Base-by-base conservation (phyloP, 768 basidiomycete species). In the Tulasnella sp. region DNA sequence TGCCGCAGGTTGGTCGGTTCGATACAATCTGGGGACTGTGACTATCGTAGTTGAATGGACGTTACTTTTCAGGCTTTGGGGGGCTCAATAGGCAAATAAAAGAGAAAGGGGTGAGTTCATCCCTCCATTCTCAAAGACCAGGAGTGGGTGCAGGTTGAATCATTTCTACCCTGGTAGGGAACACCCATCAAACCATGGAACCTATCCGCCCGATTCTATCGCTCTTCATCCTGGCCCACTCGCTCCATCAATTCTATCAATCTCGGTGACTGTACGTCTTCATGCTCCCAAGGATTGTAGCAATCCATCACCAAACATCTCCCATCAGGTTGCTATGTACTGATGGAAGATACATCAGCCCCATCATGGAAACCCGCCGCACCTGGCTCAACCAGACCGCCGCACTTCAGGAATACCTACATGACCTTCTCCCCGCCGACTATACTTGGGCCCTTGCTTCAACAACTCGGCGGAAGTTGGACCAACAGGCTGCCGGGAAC, bases 401-500 rank as follows among this genome's bases (percentile, higher is more conserved):
- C 56, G 1, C 49, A 59, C 42, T 59, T 21, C 15, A 24, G 45
- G n/a, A 59, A 29, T 23, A 59, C 44, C 45, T 51, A 47, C 45
- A 27, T 59, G 24, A 59, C 56, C 24, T n/a, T 59, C 21, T 49
- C 56, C 30, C 56, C 56, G n/a, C 47, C 56, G 10, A 29, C 27
- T 9, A 19, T 42, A 1, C 21, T 59, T 52, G 21, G 19, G 27
- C 27, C 42, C 15, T 29, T 59, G 9, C 42, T 59, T 23, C 47
- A 49, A 30, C 56, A 59, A 27, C 44, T 59, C 11, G 56, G 56
- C 15, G 56, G 56, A 30, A 42, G 55, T 15, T 59, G 56, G 56
- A 59, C 30, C 43, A 56, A 56, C 29, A n/a, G 41, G 29, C 30
- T 59, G n/a, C 30, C 44, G 13, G 56, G 45, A 13, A 42, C 56